phyloP scores from a whole-genome alignment of 139 green algal species.

The Coelastrella sp. region DNA sequence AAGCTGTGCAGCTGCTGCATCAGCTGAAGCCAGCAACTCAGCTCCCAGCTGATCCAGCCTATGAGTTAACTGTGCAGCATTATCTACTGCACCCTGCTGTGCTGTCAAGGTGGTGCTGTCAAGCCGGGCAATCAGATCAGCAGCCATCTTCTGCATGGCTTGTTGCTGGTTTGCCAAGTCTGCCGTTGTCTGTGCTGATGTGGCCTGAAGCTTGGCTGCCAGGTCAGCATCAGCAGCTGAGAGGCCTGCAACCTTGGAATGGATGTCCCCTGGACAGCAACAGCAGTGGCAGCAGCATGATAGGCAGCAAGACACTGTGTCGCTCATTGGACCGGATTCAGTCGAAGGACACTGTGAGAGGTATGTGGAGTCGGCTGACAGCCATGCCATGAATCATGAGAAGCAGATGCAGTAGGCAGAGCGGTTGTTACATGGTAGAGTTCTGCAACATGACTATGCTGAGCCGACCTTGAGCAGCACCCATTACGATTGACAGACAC shows the following conservation, averaged over 20 bases:
- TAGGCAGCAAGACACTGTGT: too few relatives aligned
- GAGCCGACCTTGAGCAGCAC: too few relatives aligned
- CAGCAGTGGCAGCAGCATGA: background rate
- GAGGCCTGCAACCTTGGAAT: background rate
- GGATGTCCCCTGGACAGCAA: background rate
- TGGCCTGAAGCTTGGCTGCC: background rate
- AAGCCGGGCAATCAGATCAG: background rate
- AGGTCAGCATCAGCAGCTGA: constrained; percentile 23
- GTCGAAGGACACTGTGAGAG: too few relatives aligned
- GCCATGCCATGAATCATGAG: too few relatives aligned
- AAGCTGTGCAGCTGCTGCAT: constrained; percentile 12
- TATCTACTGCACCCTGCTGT: constrained; percentile 22
- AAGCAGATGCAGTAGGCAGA: too few relatives aligned
- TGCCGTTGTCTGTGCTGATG: background rate
- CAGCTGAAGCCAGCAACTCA: background rate
- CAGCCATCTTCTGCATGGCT: background rate
- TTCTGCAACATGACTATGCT: too few relatives aligned
- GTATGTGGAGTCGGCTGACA: too few relatives aligned
- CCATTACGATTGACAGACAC: too few relatives aligned
- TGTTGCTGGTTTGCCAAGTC: background rate
- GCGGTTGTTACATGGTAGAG: too few relatives aligned
- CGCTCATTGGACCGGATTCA: too few relatives aligned
- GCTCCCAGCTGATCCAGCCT: constrained; percentile 4
- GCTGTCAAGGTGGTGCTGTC: background rate
- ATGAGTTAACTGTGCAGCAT: constrained; percentile 7